phyloP scores from a whole-genome alignment of 2,329 filamentous ascomycete species.

The Neophaeococcomyces mojaviensis region DNA sequence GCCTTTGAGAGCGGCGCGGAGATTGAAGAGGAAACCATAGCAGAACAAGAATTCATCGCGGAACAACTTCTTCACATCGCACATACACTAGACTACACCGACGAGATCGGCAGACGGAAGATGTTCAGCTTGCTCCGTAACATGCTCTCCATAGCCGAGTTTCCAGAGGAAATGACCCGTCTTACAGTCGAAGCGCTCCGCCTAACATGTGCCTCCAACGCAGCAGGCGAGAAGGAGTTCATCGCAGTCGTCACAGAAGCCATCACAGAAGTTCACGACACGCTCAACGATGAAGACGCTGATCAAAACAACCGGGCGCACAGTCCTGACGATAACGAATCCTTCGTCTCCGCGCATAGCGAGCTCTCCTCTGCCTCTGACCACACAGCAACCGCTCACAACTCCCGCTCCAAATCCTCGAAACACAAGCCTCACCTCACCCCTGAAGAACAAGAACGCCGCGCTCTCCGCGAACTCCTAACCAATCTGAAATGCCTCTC shows the following conservation, averaged over 20 bases:
- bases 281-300: constrained; percentile 50
- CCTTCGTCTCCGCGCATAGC: constrained; percentile 88
- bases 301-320: constrained; percentile 36
- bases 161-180: constrained; percentile 89
- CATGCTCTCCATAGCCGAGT: constrained; percentile 72
- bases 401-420: not conserved
- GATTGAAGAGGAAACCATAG: constrained; percentile 67
- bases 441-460: constrained; percentile 46
- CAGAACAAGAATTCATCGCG: constrained; percentile 90
- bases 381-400: constrained; percentile 28
- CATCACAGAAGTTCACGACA: constrained; percentile 93
- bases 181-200: constrained; percentile 75
- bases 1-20: constrained; percentile 35
- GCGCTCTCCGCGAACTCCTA: constrained; percentile 82
- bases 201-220: constrained; percentile 63
- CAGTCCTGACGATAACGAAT: constrained; percentile 52
- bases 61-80: constrained; percentile 92
- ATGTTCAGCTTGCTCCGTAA: constrained; percentile 91
- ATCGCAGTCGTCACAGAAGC: constrained; percentile 66
- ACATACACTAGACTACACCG: constrained; percentile 89
- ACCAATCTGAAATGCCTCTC: constrained; percentile 98
- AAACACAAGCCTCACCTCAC: constrained; percentile 6
- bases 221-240: constrained; percentile 45
- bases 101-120: constrained; percentile 88
- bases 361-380: constrained; percentile 65